Base-by-base conservation (phyloP, 768 basidiomycete genomes). In the Porphyrellus cyaneotinctus region DNA sequence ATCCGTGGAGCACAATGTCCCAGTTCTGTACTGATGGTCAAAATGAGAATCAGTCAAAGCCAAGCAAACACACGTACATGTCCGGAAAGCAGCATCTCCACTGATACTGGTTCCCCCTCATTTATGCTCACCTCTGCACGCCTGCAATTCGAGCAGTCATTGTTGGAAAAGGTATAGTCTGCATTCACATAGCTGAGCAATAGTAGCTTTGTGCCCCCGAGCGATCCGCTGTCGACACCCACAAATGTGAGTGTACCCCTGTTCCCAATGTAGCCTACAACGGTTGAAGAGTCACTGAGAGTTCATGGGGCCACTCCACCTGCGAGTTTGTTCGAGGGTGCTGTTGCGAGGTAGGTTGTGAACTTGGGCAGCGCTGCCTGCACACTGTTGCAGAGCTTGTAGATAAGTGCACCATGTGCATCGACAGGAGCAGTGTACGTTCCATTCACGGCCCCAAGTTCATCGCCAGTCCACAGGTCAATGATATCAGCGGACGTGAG, bases 81-180 rank as follows among this genome's bases (percentile, higher is more conserved):
- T 38, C 55, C 53, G 1, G 54, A 41, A 24, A 58, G 26, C 2
- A 53, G 53, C 53, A 55, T 58, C 31, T 58, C 49, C 17, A 48
- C 43, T 13, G 20, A 17, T 6, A 58, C 46, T 0, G 57, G 42
- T n/a, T 42, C 13, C 14, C 28, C 41, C 8, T 37, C 47, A 9
- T 58, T 52, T 17, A 48, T 42, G 24, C 54, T 49, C 28, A 58
- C 47, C 33, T 52, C 20, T 24, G 35, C 54, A 12, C 47, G 43
- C 28, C 54, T 35, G 9, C 54, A 58, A 17, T 56, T 56, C 15
- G 50, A 39, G n/a, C 54, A 56, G 2, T 31, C 38, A 6, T 43
- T 47, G 28, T 56, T 56, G 35, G 2, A 37, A 35, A 47, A 55
- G 1, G 47, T 51, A 23, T 47, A 51, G 30, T 58, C 57, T 13